Evolutionary conservation across 768 basidiomycete species (phyloP).

Genomic region (Lanmaoa pseudosensibilis): DNA sequence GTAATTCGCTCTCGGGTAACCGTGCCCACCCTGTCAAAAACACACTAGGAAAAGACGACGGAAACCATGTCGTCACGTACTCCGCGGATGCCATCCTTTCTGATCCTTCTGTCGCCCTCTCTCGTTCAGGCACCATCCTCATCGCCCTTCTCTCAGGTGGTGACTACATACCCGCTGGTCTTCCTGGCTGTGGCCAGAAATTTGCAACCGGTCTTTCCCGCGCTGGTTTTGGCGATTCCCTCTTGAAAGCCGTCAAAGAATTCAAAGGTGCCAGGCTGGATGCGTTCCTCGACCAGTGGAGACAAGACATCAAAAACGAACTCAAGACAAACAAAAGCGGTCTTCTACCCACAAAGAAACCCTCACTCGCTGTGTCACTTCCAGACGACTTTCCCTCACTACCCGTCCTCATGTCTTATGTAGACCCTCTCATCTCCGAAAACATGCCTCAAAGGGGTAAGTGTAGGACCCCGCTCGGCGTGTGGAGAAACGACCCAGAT

Average conservation of each 20-base stretch:
- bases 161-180: slow-evolving; percentile 78
- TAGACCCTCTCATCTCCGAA: slow-evolving; percentile 74
- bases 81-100: slow-evolving; percentile 40
- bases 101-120: slow-evolving; percentile 51
- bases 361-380: slow-evolving; percentile 61
- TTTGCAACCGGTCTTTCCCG: slow-evolving; percentile 78
- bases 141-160: slow-evolving; percentile 87
- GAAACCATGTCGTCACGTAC: slow-evolving; percentile 59
- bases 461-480: slow-evolving; percentile 35
- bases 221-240: slow-evolving; percentile 75
- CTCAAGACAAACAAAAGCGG: slow-evolving; percentile 68
- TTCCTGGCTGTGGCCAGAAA: slow-evolving; percentile 64
- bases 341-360: slow-evolving; percentile 61
- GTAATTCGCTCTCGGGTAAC: slow-evolving; percentile 73
- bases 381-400: slow-evolving; percentile 69
- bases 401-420: slow-evolving; percentile 75
- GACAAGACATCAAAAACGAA: slow-evolving; percentile 58
- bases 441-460: slow-evolving; percentile 42
- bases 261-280: slow-evolving; percentile 45
- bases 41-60: slow-evolving; percentile 67
- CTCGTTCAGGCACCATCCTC: slow-evolving; percentile 67
- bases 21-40: slow-evolving; percentile 61
- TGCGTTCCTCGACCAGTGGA: slow-evolving; percentile 63
- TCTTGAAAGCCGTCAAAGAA: slow-evolving; percentile 58
- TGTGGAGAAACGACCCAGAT: slow-evolving; percentile 61